Percentiles rank a stretch among this genome's conserved stretches.
Evolutionary conservation across 345 rosid genomes (phyloP).

Genomic region (Eucalyptus brandiana): DNA sequence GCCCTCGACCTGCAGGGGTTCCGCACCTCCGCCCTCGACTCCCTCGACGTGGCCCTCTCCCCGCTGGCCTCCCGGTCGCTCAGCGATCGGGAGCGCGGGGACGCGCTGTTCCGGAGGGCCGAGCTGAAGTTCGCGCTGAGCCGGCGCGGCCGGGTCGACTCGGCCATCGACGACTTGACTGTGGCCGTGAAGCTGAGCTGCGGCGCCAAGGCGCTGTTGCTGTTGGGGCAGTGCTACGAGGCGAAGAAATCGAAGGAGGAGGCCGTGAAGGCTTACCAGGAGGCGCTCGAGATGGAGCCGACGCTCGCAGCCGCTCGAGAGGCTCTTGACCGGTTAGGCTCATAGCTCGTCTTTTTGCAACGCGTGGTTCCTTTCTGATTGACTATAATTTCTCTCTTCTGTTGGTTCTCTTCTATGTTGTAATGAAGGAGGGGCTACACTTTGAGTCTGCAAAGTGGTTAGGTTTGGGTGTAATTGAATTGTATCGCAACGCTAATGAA

Average conservation of each 20-base stretch:
- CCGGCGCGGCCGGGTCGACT: constrained; percentile 18
- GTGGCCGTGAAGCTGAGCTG: constrained; percentile 20
- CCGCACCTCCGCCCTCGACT: constrained; percentile 52
- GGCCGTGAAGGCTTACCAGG: constrained; percentile 28
- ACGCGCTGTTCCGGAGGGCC: constrained; percentile 49
- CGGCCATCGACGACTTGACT: constrained; percentile 35
- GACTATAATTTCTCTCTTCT: neutral
- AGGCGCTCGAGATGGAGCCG: constrained; percentile 29
- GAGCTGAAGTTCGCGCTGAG: constrained; percentile 31
- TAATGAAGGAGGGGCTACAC: neutral
- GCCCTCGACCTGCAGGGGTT: constrained; percentile 54
- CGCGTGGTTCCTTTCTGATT: neutral
- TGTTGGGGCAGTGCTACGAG: constrained; percentile 55
- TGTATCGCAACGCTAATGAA: neutral
- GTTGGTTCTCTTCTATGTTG: neutral
- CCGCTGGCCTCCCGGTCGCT: constrained; percentile 37
- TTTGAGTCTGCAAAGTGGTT: neutral
- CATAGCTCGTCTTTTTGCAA: neutral
- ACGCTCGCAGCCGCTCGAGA: constrained; percentile 9
- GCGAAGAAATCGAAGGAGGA: constrained; percentile 30
- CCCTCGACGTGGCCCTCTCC: constrained; percentile 47
- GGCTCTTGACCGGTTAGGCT: constrained; percentile 21
- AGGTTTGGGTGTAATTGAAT: neutral
- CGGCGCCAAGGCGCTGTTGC: constrained; percentile 17
- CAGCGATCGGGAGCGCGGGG: constrained; percentile 30